Conservation (phyloP, 129 eudicot species). For the Apium graveolens region DNA sequence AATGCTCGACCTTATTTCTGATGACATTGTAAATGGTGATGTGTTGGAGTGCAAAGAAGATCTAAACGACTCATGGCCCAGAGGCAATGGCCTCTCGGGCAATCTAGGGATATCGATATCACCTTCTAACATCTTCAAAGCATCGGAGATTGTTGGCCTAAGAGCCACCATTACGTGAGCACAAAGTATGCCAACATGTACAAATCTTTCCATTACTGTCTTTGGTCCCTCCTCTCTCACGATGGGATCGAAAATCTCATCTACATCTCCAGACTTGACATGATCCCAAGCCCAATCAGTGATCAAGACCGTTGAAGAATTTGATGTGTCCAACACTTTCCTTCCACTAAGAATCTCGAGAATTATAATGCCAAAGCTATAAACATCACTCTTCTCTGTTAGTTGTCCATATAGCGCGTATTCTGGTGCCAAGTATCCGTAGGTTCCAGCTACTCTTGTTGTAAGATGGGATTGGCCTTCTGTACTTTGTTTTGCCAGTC, state of each 20-base stretch:
- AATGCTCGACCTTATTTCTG: background rate
- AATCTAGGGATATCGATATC: slow-evolving; percentile 63
- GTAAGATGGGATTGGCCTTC: slow-evolving; percentile 58
- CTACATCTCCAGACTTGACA: slow-evolving; percentile 35
- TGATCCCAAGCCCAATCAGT: slow-evolving; percentile 74
- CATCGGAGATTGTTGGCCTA: slow-evolving; percentile 69
- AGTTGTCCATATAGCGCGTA: slow-evolving; percentile 76
- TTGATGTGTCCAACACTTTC: slow-evolving; percentile 46
- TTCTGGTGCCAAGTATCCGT: slow-evolving; percentile 84
- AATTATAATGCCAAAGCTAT: slow-evolving; percentile 67
- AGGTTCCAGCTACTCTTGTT: slow-evolving; percentile 70
- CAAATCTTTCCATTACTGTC: slow-evolving; percentile 58
- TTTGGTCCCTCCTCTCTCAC: slow-evolving; percentile 48
- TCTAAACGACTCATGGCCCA: slow-evolving; percentile 40
- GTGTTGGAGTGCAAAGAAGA: slow-evolving; percentile 15
- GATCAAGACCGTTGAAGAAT: slow-evolving; percentile 35
- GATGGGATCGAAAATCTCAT: slow-evolving; percentile 33
- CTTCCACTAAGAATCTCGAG: slow-evolving; percentile 72
- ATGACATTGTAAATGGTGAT: slow-evolving; percentile 4
- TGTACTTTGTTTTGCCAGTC: slow-evolving; percentile 63
- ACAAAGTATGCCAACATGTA: slow-evolving; percentile 65
- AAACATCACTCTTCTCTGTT: slow-evolving; percentile 73
- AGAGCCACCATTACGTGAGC: slow-evolving; percentile 79
- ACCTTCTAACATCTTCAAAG: slow-evolving; percentile 79
- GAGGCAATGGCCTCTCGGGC: slow-evolving; percentile 59